Conservation (phyloP, 495 filamentous ascomycete genomes). For the Podospora bellae-mahoneyi region DNA sequence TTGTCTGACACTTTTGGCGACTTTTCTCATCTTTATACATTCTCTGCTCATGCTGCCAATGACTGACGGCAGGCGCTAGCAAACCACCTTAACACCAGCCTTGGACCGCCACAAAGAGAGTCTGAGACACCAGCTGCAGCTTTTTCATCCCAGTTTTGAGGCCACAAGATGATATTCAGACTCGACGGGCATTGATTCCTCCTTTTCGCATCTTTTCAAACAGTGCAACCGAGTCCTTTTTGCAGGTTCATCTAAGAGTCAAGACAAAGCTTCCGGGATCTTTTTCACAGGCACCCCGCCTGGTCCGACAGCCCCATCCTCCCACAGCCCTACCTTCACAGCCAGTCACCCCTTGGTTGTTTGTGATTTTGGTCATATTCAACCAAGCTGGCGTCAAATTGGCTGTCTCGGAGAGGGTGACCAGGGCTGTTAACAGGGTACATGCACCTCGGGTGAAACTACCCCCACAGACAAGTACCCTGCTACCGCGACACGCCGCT, state of each 20-base stretch:
- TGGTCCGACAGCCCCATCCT: not conserved
- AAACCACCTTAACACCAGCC: not conserved
- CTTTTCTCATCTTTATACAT: not conserved
- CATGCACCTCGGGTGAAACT: not conserved
- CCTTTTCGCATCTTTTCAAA: not conserved
- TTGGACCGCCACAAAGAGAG: not conserved
- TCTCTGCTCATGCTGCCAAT: not conserved
- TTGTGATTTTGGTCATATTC: not conserved
- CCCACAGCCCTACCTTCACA: not conserved
- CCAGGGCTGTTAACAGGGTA: constrained; percentile 21
- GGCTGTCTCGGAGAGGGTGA: not conserved
- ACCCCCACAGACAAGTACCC: constrained; percentile 13
- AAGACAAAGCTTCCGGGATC: not conserved
- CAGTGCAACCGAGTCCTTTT: not conserved
- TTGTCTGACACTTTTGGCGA: not conserved
- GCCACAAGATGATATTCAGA: not conserved
- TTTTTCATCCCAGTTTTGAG: not conserved
- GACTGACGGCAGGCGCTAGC: not conserved
- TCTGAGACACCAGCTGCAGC: not conserved
- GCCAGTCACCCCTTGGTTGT: not conserved
- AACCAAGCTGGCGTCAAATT: not conserved
- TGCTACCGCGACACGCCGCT: constrained; percentile 28
- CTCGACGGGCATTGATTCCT: not conserved
- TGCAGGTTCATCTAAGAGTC: not conserved
- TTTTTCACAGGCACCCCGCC: not conserved